Conservation (phyloP, 306 rosid genomes). For the Rosa chinensis region DNA sequence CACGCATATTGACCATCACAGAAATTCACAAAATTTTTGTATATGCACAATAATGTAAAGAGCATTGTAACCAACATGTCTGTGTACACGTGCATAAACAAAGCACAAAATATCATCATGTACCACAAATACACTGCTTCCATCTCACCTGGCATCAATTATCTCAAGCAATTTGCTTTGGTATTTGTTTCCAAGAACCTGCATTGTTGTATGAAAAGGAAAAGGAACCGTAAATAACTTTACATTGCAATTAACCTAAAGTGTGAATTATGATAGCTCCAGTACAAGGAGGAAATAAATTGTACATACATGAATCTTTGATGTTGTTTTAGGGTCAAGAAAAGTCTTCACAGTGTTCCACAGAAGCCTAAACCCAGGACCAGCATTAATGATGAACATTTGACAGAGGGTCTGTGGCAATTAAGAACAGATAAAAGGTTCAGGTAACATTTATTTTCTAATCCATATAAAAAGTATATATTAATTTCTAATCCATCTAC, state of each 20-base stretch:
- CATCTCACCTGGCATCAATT: slow-evolving; percentile 78
- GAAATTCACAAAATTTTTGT: not conserved
- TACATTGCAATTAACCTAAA: slow-evolving; percentile 13
- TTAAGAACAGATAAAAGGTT: slow-evolving; percentile 7
- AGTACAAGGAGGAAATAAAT: slow-evolving; percentile 11
- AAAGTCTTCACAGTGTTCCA: slow-evolving; percentile 90
- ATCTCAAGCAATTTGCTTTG: slow-evolving; percentile 89
- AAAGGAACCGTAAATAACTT: not conserved
- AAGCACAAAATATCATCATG: not conserved
- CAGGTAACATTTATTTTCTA: slow-evolving; percentile 6
- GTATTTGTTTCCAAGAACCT: slow-evolving; percentile 98
- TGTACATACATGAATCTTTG: slow-evolving; percentile 84
- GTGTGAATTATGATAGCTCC: not conserved
- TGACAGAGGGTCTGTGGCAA: slow-evolving; percentile 80
- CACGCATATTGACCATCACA: not conserved
- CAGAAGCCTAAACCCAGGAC: slow-evolving; percentile 90
- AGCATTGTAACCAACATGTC: not conserved
- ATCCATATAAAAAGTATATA: slow-evolving; percentile 7
- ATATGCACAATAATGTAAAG: not conserved
- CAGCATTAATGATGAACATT: slow-evolving; percentile 98
- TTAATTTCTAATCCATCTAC: not conserved
- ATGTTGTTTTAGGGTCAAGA: slow-evolving; percentile 92
- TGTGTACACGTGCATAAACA: not conserved
- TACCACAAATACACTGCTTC: not conserved
- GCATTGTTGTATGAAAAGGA: slow-evolving; percentile 20